A percentile compares a stretch with the other conserved stretches of the same genome.
Conservation (phyloP, 2,329 filamentous ascomycete genomes). For the Epichloe brachyelytri region DNA sequence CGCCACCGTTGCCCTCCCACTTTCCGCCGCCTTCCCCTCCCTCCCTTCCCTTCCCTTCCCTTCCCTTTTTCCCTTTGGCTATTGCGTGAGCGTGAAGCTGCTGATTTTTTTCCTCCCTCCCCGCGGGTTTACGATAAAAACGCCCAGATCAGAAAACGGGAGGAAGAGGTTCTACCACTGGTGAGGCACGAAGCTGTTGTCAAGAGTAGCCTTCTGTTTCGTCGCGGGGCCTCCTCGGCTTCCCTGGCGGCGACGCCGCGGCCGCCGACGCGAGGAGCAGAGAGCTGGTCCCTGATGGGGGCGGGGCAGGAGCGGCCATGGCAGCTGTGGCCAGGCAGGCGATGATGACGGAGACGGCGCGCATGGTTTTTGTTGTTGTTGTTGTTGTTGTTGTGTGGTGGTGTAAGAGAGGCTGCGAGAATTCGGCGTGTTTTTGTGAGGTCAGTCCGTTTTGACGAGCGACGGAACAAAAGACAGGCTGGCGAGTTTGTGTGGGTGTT, state of each 20-base stretch:
- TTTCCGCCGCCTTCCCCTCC: no score
- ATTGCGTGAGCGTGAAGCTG: no score
- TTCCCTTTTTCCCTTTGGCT: no score
- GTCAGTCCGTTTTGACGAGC: no score
- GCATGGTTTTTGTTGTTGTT: neutral
- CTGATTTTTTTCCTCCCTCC: neutral
- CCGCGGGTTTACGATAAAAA: neutral
- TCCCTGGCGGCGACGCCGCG: neutral
- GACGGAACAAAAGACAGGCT: no score
- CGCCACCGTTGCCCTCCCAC: no score
- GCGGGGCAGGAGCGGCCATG: neutral
- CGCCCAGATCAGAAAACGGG: no score
- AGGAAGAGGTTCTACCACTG: neutral
- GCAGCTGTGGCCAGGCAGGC: constrained; percentile 1
- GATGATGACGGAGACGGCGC: constrained; percentile 1
- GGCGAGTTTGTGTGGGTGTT: neutral
- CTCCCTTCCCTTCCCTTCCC: no score
- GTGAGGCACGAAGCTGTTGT: constrained; percentile 1
- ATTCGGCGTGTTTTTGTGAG: neutral
- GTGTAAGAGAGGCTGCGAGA: neutral
- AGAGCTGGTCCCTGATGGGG: constrained; percentile 2
- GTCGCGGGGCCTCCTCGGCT: neutral
- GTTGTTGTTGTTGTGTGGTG: neutral
- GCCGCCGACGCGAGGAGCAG: neutral
- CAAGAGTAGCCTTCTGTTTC: neutral